Evolutionary conservation across 306 rosid genomes (phyloP).

Genomic region (Notholithocarpus densiflorus): DNA sequence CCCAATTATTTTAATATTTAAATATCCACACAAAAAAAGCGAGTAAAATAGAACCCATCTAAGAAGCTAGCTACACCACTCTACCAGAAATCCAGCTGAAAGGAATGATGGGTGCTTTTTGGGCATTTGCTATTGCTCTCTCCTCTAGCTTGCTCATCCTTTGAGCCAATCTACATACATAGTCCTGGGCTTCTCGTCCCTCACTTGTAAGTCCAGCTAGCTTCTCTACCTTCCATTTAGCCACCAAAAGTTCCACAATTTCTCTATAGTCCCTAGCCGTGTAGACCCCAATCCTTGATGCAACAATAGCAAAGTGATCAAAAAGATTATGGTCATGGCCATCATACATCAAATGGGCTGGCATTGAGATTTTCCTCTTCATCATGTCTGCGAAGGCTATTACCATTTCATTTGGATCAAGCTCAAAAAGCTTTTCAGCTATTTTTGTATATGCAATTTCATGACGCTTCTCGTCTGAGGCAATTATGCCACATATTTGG

Average conservation of each 20-base stretch:
- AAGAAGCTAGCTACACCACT: background rate
- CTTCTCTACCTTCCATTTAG: background rate
- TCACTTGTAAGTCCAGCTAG: conserved; percentile 4
- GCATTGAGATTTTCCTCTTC: background rate
- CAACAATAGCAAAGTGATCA: too few species aligned
- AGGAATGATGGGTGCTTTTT: background rate
- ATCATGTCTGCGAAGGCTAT: conserved; percentile 19
- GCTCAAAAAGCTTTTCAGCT: conserved; percentile 21
- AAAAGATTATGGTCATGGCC: too few species aligned
- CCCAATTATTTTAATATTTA: too few species aligned
- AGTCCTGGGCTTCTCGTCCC: conserved; percentile 12
- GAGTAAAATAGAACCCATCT: too few species aligned
- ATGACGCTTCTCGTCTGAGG: conserved; percentile 89
- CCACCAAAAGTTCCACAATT: too few species aligned
- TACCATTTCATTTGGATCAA: conserved; percentile 14
- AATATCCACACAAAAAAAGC: too few species aligned
- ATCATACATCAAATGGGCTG: too few species aligned
- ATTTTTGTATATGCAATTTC: conserved; percentile 88
- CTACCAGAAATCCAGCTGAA: conserved; percentile 17
- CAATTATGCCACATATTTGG: conserved; percentile 79
- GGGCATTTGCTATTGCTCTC: background rate
- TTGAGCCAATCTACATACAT: conserved; percentile 8
- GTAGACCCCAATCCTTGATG: too few species aligned
- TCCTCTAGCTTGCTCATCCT: background rate
- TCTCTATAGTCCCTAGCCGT: too few species aligned